These are phyloP conservation scores for Phenoliferia sp. DNA, from an alignment of 1,284 basidiomycete genomes.

Conservation along the genomic window DNA sequence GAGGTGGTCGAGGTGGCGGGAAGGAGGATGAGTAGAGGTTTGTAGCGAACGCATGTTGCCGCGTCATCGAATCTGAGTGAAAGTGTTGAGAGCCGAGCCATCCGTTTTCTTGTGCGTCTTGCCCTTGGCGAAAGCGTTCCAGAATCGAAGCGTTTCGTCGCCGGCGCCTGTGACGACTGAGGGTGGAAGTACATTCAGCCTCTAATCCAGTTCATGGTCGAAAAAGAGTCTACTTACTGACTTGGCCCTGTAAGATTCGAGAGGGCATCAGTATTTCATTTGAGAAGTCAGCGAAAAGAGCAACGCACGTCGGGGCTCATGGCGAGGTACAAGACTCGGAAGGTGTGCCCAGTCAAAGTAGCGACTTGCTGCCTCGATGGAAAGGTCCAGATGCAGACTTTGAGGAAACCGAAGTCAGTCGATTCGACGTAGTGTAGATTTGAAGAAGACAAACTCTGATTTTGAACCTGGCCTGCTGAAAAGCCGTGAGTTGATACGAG, in stretches of 20 bases:
- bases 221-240: slow-evolving; percentile 29
- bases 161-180: slow-evolving; percentile 95
- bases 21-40: too few relatives aligned
- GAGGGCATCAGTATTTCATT: not conserved
- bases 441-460: slow-evolving; percentile 53
- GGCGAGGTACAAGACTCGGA: slow-evolving; percentile 88
- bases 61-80: slow-evolving; percentile 26
- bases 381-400: slow-evolving; percentile 94
- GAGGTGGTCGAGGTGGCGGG: too few relatives aligned
- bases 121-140: slow-evolving; percentile 71
- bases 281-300: not conserved
- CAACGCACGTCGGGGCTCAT: slow-evolving; percentile 40
- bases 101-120: slow-evolving; percentile 22
- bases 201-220: not conserved
- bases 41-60: too few relatives aligned
- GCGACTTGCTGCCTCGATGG: slow-evolving; percentile 89
- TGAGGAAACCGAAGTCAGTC: not conserved
- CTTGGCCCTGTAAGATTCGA: slow-evolving; percentile 58
- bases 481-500: slow-evolving; percentile 97
- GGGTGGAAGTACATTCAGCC: slow-evolving; percentile 69
- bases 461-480: slow-evolving; percentile 86
- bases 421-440: too few relatives aligned
- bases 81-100: slow-evolving; percentile 21
- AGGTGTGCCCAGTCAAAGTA: slow-evolving; percentile 88
- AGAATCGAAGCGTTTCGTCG: slow-evolving; percentile 91